Evolutionary conservation across 176 grass and related monocot species (phyloP).

Genomic region (Triticum monococcum): DNA sequence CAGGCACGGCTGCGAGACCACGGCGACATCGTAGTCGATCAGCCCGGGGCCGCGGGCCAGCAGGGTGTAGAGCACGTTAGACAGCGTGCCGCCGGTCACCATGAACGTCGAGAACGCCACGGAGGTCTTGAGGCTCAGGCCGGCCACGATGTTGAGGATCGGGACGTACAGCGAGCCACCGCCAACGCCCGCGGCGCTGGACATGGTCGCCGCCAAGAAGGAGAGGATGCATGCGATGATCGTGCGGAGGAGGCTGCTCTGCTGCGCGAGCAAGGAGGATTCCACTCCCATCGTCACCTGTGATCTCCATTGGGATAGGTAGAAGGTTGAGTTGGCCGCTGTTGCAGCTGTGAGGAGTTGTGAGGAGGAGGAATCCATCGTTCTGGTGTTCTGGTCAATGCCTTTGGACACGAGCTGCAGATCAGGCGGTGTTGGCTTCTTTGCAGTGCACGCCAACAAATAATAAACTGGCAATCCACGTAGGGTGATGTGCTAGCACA

Average conservation of each 20-base stretch:
- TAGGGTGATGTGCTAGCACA: not conserved
- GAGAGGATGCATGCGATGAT: conserved; percentile 46
- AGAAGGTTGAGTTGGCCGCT: not conserved
- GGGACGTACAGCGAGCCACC: conserved; percentile 79
- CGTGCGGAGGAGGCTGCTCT: not conserved
- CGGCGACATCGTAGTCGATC: conserved; percentile 68
- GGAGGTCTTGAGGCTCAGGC: conserved; percentile 60
- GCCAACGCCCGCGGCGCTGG: conserved; percentile 66
- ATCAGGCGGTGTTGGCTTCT: not conserved
- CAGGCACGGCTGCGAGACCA: conserved; percentile 67
- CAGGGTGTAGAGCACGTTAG: conserved; percentile 65
- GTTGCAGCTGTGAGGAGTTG: not conserved
- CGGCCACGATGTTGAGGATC: conserved; percentile 66
- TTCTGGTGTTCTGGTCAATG: not conserved
- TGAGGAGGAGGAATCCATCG: not conserved
- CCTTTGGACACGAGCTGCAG: not conserved
- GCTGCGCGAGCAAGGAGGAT: not conserved
- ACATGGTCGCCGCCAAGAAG: conserved; percentile 59
- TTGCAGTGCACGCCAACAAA: not conserved
- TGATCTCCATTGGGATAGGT: not conserved
- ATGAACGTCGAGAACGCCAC: conserved; percentile 69
- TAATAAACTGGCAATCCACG: not conserved
- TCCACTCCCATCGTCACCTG: not conserved
- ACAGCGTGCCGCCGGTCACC: conserved; percentile 63
- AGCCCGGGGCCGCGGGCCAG: not conserved